Base-by-base conservation (phyloP, 2,329 filamentous ascomycete genomes). In the Lachnellula hyalina region DNA sequence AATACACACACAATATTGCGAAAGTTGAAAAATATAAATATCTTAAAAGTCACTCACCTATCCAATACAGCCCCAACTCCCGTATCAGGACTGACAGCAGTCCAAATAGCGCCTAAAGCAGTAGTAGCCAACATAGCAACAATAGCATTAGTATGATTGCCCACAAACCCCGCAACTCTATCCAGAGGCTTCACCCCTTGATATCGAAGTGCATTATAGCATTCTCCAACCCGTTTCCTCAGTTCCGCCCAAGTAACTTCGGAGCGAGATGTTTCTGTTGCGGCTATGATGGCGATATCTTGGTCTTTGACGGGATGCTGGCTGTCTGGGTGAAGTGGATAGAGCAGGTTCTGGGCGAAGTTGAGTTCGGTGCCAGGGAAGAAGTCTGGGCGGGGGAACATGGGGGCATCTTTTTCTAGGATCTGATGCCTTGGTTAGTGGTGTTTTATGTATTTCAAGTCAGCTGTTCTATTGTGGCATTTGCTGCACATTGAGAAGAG, bases 291-390 rank as follows among this genome's bases (percentile, higher is more conserved):
- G 17, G 92, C 92, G 6, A 82, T 49, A 21, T 56, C 54, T 23
- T 47, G 9, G 23, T 49, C 54, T 21, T 56, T 53, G 19, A 56
- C 42, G 72, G 4, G 80, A 77, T 44, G 2, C 11, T 44, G 11
- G 41, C 46, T 83, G 72, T 49, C 85, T 80, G 59, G 73, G 38
- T 80, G 75, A 49, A 77, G 77, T 3, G 93, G 93, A 70, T 86
- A 96, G 3, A 99, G 83, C 52, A 97, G 77, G 70, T 99, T 99
- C 74, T 97, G 90, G 25, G 93, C 92, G 69, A 96, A 97, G 72
- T 97, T 99, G 61, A 97, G 77, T 55, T 77, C 84, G 14, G 89
- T 82, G 9, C 86, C 86, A 54, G 83, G 71, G 70, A 96, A 97
- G 77, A 96, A 97, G 56, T 85, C 76, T 7, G 93, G 92, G 23